A percentile compares a stretch with the other conserved stretches of the same genome.
phyloP scores from a whole-genome alignment of 106 monocot species.

The Acorus calamus region DNA sequence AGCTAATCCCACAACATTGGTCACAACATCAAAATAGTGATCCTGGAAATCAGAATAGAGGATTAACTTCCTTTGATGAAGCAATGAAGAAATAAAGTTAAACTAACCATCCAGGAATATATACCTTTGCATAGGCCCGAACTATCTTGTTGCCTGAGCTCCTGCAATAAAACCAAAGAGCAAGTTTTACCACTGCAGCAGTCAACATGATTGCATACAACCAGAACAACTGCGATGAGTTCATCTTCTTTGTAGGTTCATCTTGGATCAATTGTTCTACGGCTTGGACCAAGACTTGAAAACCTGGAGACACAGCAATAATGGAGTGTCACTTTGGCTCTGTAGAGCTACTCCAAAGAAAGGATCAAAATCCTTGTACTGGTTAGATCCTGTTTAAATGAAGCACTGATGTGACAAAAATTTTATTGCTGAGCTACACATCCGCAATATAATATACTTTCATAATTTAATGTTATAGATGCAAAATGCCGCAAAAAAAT shows the following conservation, averaged over 20 bases:
- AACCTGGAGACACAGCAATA: conserved; percentile 30
- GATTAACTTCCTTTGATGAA: background rate
- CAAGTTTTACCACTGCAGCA: conserved; percentile 75
- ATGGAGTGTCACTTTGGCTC: background rate
- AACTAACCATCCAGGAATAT: too few relatives aligned
- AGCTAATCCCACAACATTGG: conserved; percentile 76
- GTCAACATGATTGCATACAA: conserved; percentile 75
- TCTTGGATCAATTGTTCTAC: conserved; percentile 57
- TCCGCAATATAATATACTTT: too few relatives aligned
- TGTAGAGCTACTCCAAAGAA: too few relatives aligned
- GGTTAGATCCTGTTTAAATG: too few relatives aligned
- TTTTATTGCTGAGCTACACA: too few relatives aligned
- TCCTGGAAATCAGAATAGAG: conserved; percentile 28
- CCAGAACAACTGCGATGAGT: conserved; percentile 44
- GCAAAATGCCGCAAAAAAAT: too few relatives aligned
- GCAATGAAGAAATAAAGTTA: too few relatives aligned
- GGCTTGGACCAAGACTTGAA: conserved; percentile 80
- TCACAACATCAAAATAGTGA: conserved; percentile 94
- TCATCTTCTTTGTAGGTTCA: conserved; percentile 38
- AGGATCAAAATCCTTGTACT: too few relatives aligned
- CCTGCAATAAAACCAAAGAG: conserved; percentile 79
- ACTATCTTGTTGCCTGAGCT: conserved; percentile 77
- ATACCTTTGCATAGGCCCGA: conserved; percentile 87
- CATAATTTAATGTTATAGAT: too few relatives aligned
- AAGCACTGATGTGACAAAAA: too few relatives aligned